These are phyloP conservation scores for Ophiostoma himal-ulmi DNA, from an alignment of 2,329 filamentous ascomycete species.

Conservation along the genomic window DNA sequence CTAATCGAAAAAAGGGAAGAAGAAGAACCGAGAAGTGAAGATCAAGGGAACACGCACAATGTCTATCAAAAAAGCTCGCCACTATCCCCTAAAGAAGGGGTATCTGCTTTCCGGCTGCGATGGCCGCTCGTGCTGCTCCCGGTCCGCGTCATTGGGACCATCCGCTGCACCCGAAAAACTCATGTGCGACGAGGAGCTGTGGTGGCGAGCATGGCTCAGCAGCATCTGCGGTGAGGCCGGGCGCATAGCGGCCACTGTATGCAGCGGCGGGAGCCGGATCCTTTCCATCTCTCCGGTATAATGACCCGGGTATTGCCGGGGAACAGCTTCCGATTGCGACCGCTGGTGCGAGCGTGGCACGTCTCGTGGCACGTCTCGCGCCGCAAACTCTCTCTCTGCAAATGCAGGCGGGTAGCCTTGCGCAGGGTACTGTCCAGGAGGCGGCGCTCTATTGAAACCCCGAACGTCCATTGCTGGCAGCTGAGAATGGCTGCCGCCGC, in stretches of 20 bases:
- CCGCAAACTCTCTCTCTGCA: neutral
- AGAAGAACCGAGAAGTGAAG: neutral
- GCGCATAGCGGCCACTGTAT: neutral
- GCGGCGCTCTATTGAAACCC: neutral
- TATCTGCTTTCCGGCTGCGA: too few species aligned
- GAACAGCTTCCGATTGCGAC: constrained; percentile 22
- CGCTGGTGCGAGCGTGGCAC: constrained; percentile 25
- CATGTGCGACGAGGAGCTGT: neutral
- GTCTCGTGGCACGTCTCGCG: neutral
- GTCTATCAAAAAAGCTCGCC: too few species aligned
- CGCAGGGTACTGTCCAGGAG: neutral
- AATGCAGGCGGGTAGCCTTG: neutral
- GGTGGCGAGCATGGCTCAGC: neutral
- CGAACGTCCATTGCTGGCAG: neutral
- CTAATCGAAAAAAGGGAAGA: neutral
- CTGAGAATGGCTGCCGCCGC: constrained; percentile 11
- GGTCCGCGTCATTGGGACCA: too few species aligned
- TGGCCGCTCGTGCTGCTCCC: too few species aligned
- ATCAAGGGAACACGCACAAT: neutral
- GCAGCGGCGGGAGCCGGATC: neutral
- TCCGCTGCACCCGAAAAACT: neutral
- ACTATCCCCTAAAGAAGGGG: too few species aligned
- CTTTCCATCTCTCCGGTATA: neutral
- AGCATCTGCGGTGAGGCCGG: neutral
- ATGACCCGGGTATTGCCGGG: neutral